Evolutionary conservation across 2,329 filamentous ascomycete species (phyloP), one percentile per base, ranked within the genome.

Genomic region (Teratosphaeria epicoccoides): DNA sequence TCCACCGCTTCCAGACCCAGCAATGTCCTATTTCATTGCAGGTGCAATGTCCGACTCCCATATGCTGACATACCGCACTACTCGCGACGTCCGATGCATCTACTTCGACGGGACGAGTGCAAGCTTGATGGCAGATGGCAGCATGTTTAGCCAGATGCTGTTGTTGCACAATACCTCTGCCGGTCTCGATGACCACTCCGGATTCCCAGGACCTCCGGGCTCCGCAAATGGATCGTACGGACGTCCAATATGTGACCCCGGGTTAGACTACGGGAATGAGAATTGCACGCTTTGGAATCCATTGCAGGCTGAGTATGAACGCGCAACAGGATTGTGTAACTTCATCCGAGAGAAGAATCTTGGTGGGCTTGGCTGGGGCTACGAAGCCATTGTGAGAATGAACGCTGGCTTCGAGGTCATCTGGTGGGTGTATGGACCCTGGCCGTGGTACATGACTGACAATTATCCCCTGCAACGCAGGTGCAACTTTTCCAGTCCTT

Each of bases 361-460:
- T 12, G 68, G 75, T 5, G 73, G 73, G 1, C 54, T 56, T 7
- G 73, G 71, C 4, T 76, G 72, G 74, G 74, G 73, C 33, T 71
- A 73, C 26, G 75, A 79, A 57, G 82, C 80, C 0, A 70, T 85
- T 23, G 66, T 86, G 1, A 76, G 83, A 9, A 81, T 82, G 74
- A 83, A 87, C 61, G 75, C 77, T 12, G 84, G 83, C 0, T 86
- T 86, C 55, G 84, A 87, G 64, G 71, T 85, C 45, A 82, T 87
- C 46, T 71, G 83, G 46, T 40, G 20, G 9, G 9, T 20, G n/a
- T 9, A 17, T 40, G n/a, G 14, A 17, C 17, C n/a, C 33, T 40
- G 17, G 14, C 14, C 6, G n/a, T 9, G 14, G 20, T 40, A 9
- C 33, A 20, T 20, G 33, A 40, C 33, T 40, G n/a, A 40, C 33